A percentile compares a stretch with the other conserved stretches of the same genome.
These are phyloP conservation scores for Ascochyta viciae-villosae DNA, from an alignment of 2,329 filamentous ascomycete genomes.

Conservation along the genomic window DNA sequence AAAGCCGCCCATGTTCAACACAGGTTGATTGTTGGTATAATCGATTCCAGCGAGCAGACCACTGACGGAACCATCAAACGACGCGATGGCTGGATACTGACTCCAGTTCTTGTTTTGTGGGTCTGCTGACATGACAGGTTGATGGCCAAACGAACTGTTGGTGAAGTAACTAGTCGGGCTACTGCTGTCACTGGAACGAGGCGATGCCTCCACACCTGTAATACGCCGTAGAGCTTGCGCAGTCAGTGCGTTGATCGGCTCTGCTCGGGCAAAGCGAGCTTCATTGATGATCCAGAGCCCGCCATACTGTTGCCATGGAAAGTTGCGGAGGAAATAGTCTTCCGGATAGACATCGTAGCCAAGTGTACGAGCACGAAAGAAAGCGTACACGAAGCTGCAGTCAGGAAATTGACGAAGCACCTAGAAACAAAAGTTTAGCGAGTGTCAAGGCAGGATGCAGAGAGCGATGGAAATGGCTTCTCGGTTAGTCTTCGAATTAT, in stretches of 20 bases:
- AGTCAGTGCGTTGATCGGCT: slow-evolving; percentile 30
- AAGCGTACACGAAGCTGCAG: slow-evolving; percentile 48
- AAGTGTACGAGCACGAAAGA: slow-evolving; percentile 47
- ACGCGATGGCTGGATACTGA: not conserved
- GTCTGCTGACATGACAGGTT: not conserved
- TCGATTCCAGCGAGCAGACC: not conserved
- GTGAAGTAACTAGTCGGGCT: slow-evolving; percentile 27
- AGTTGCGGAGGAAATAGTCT: slow-evolving; percentile 46
- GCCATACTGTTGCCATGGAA: slow-evolving; percentile 50
- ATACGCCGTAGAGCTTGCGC: slow-evolving; percentile 41
- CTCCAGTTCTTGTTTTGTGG: not conserved
- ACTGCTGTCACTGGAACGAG: slow-evolving; percentile 17
- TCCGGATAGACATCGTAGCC: slow-evolving; percentile 51
- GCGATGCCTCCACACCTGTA: slow-evolving; percentile 35
- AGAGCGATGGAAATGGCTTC: not conserved
- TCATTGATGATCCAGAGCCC: slow-evolving; percentile 48
- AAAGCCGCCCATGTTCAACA: slow-evolving; percentile 30
- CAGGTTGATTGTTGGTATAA: slow-evolving; percentile 1
- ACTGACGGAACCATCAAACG: slow-evolving; percentile 1
- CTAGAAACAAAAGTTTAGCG: slow-evolving; percentile 40
- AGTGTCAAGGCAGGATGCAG: not conserved
- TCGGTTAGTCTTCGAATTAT: not conserved
- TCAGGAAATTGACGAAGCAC: slow-evolving; percentile 48
- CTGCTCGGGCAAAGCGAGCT: slow-evolving; percentile 46
- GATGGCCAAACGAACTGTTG: slow-evolving; percentile 21